Conservation (phyloP, 2,329 filamentous ascomycete species). For the Aspergillus thermomutatus region DNA sequence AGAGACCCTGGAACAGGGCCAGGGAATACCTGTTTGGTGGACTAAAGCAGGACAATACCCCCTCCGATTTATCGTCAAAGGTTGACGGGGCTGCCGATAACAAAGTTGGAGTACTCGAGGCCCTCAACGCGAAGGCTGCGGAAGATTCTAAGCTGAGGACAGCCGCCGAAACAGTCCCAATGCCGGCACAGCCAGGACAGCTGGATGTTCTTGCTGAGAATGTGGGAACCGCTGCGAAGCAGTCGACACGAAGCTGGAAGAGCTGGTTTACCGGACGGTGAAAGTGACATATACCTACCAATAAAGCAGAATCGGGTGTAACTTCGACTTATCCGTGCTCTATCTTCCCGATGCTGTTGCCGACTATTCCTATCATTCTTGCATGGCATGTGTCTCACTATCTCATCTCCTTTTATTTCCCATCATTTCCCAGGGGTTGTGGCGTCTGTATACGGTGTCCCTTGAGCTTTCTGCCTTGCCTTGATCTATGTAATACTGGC, state of each 20-base stretch:
- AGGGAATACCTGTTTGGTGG: slow-evolving; percentile 39
- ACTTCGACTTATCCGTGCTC: not conserved
- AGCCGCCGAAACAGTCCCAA: slow-evolving; percentile 1
- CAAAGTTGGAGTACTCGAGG: slow-evolving; percentile 31
- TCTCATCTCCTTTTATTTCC: slow-evolving; percentile 10
- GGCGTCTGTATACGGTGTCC: slow-evolving; percentile 25
- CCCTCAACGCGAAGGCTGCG: slow-evolving; percentile 33
- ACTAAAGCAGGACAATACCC: slow-evolving; percentile 34
- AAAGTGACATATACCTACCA: not conserved
- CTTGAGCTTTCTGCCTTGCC: slow-evolving; percentile 19
- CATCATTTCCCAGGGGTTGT: slow-evolving; percentile 27
- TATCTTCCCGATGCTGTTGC: not conserved
- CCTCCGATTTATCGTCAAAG: slow-evolving; percentile 5
- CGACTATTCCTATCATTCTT: slow-evolving; percentile 2
- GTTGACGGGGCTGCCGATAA: slow-evolving; percentile 10
- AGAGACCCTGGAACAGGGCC: slow-evolving; percentile 36
- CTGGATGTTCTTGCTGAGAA: slow-evolving; percentile 36
- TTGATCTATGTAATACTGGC: slow-evolving; percentile 16
- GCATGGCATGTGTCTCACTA: slow-evolving; percentile 10
- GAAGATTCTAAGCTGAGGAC: slow-evolving; percentile 19
- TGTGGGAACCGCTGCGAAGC: slow-evolving; percentile 34
- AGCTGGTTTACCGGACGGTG: slow-evolving; percentile 40
- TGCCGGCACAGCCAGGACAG: slow-evolving; percentile 20
- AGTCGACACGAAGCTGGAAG: slow-evolving; percentile 36
- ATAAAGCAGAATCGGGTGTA: not conserved